A percentile compares a stretch with the other conserved stretches of the same genome.
Conservation (phyloP, 2,329 filamentous ascomycete species). For the Rhynchosporium graminicola region DNA sequence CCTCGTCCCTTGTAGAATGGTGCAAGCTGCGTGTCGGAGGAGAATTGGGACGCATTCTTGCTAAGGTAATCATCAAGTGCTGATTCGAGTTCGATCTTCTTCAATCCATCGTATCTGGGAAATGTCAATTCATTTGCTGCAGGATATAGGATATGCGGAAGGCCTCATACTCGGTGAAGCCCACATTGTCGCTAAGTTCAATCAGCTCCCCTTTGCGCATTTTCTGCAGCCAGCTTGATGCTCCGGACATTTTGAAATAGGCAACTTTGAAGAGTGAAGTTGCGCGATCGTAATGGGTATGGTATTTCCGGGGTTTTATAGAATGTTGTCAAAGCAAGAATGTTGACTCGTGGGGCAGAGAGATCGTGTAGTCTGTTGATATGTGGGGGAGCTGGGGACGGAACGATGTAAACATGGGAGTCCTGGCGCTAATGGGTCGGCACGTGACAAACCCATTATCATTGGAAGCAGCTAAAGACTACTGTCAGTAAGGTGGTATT, state of each 20-base stretch:
- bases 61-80: conserved; percentile 73
- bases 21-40: conserved; percentile 62
- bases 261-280: conserved; percentile 47
- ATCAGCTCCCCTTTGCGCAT: conserved; percentile 81
- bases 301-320: conserved; percentile 23
- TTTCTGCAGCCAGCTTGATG: conserved; percentile 72
- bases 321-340: conserved; percentile 17
- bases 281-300: conserved; percentile 44
- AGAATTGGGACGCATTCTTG: conserved; percentile 66
- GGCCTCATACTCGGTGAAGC: conserved; percentile 68
- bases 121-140: conserved; percentile 25
- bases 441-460: conserved; percentile 7
- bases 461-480: conserved; percentile 15
- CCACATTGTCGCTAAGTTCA: conserved; percentile 70
- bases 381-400: conserved; percentile 14
- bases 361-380: conserved; percentile 13
- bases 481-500: not conserved
- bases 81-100: conserved; percentile 78
- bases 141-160: conserved; percentile 20
- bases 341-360: conserved; percentile 13
- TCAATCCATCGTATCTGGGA: conserved; percentile 65
- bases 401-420: conserved; percentile 1
- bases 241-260: conserved; percentile 58
- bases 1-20: conserved; percentile 75
- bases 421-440: conserved; percentile 3